Conservation (phyloP, 768 basidiomycete species). For the Panaeolus cyanescens region DNA sequence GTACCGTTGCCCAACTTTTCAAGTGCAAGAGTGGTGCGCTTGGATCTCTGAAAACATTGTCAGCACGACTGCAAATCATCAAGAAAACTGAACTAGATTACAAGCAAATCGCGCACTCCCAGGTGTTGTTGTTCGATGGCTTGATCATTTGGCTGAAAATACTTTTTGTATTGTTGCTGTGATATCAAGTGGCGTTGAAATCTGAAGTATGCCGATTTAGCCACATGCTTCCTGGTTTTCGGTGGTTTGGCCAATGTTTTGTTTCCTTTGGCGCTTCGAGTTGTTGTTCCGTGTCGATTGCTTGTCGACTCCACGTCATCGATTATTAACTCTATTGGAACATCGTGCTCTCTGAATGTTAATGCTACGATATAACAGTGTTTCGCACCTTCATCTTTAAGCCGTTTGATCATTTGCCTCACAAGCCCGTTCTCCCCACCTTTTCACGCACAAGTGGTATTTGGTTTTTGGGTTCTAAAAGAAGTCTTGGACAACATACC, state of each 20-base stretch:
- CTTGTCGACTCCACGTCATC: slow-evolving; percentile 43
- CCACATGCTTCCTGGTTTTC: slow-evolving; percentile 47
- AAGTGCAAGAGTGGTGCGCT: slow-evolving; percentile 12
- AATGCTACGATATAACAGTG: too few species aligned
- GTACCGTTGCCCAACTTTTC: slow-evolving; percentile 10
- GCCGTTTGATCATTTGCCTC: slow-evolving; percentile 63
- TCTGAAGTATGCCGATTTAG: slow-evolving; percentile 52
- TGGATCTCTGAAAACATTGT: slow-evolving; percentile 35
- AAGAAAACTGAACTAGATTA: slow-evolving; percentile 8
- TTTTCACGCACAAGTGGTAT: slow-evolving; percentile 21
- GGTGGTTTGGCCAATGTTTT: slow-evolving; percentile 39
- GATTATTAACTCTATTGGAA: slow-evolving; percentile 32
- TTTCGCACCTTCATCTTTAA: slow-evolving; percentile 67
- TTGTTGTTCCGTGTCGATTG: slow-evolving; percentile 42
- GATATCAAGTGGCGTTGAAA: slow-evolving; percentile 53
- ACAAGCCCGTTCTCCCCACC: slow-evolving; percentile 57
- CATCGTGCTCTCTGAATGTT: not conserved
- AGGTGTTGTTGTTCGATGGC: slow-evolving; percentile 62
- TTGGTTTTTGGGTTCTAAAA: not conserved
- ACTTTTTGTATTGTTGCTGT: slow-evolving; percentile 57
- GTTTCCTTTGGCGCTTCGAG: slow-evolving; percentile 37
- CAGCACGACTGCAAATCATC: slow-evolving; percentile 4
- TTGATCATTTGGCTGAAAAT: slow-evolving; percentile 61
- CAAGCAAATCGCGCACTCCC: slow-evolving; percentile 50
- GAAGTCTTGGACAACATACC: slow-evolving; percentile 40